Percentiles rank a stretch among this genome's conserved stretches.
phyloP scores from a whole-genome alignment of 257 asterid genomes.

The Solanum sitiens region DNA sequence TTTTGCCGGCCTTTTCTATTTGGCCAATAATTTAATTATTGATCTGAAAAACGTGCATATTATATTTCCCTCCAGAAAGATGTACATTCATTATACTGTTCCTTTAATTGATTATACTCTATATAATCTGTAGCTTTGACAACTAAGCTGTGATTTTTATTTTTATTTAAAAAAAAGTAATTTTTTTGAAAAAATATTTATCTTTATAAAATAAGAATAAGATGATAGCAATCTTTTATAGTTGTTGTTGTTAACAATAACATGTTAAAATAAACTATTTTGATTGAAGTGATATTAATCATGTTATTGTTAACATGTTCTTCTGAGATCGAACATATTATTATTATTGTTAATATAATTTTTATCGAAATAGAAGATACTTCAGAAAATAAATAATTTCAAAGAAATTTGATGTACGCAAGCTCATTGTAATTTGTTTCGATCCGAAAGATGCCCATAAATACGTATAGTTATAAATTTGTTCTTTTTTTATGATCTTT shows the following conservation, averaged over 20 bases:
- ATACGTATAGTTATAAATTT: background rate
- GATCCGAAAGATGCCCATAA: background rate
- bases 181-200: accelerated
- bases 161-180: background rate
- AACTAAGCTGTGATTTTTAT: background rate
- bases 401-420: background rate
- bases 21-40: background rate
- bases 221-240: no score
- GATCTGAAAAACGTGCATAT: background rate
- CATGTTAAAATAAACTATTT: no score
- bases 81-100: background rate
- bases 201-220: no score
- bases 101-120: background rate
- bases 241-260: no score
- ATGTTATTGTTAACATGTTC: no score
- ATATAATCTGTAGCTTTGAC: background rate
- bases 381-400: background rate
- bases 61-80: background rate
- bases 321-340: accelerated
- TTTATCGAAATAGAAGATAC: background rate
- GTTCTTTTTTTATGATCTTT: background rate
- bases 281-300: no score
- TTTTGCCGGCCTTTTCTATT: background rate
- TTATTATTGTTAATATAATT: background rate
- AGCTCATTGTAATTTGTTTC: background rate